Base-by-base conservation (phyloP, 176 grass and related monocot species). In the Rhipidocladum racemiflorum region DNA sequence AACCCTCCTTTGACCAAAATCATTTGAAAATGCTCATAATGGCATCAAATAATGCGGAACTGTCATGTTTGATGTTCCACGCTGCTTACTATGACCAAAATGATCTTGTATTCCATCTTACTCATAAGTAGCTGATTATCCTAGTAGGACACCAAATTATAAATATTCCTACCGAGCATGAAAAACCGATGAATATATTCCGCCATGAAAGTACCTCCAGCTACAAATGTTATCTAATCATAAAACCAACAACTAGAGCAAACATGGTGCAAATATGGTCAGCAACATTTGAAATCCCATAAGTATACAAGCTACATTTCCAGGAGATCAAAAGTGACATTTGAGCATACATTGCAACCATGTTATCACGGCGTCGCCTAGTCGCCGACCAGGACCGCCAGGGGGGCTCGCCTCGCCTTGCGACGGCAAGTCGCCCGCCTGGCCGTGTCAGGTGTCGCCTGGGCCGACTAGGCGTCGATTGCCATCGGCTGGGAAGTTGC, bases 61-160 rank as follows among this genome's bases (percentile, higher is more conserved):
- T 44, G 54, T 71, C 64, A 39, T 29, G 46, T 65, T 76, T 78
- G 67, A 40, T 45, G n/a, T 56, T 71, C 28, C 59, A 46, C 65
- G 56, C 46, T 77, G 88, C 78, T 77, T 54, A 81, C 70, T 82
- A 40, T 76, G 56, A 71, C 35, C 72, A 72, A 72, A 57, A 89
- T 49, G 72, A 86, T 75, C 76, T 70, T 85, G 61, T 71, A 77
- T 82, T 81, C 70, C 71, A 81, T 89, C 35, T 76, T 81, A 81
- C 38, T 75, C 61, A 82, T 82, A 82, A 82, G 78, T 49, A 75
- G 78, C 78, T 76, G 78, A 82, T 60, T 87, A 87, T 82, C 63
- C 70, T 71, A 87, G 85, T 55, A 82, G 85, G 51, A 87, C 69
- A 87, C 70, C 77, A 87, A 57, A 81, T 81, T 75, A 81, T 68